Evolutionary conservation across 345 rosid genomes (phyloP).

Genomic region (Ailanthus altissimus): DNA sequence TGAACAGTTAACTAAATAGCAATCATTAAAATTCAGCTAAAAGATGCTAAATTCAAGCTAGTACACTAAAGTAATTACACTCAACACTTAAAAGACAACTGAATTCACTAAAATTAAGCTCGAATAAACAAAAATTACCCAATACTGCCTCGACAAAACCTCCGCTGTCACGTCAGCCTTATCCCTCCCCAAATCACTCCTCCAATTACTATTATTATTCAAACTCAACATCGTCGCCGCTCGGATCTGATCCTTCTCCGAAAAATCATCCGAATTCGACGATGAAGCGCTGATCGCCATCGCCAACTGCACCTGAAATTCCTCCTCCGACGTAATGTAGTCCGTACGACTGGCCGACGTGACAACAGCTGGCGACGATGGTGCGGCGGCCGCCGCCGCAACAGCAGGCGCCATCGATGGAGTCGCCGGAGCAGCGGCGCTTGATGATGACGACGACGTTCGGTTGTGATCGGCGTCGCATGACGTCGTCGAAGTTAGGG

Average conservation of each 20-base stretch:
- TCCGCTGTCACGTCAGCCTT: slow-evolving; percentile 62
- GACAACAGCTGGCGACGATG: slow-evolving; percentile 37
- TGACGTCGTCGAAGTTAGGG: slow-evolving; percentile 39
- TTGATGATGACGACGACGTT: slow-evolving; percentile 19
- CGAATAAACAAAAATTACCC: slow-evolving; percentile 56
- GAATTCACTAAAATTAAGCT: slow-evolving; percentile 23
- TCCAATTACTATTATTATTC: slow-evolving; percentile 33
- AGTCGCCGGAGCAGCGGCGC: slow-evolving; percentile 37
- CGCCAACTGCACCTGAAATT: slow-evolving; percentile 92
- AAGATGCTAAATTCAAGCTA: slow-evolving; percentile 1
- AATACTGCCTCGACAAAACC: slow-evolving; percentile 81
- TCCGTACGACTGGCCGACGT: slow-evolving; percentile 40
- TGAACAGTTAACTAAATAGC: neutral
- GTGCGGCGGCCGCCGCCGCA: slow-evolving; percentile 26
- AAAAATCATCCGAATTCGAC: slow-evolving; percentile 77
- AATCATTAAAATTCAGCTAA: neutral
- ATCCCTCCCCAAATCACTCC: slow-evolving; percentile 56
- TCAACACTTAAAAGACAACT: neutral
- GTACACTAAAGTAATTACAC: slow-evolving; percentile 15
- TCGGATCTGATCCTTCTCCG: slow-evolving; percentile 94
- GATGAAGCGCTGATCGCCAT: slow-evolving; percentile 76
- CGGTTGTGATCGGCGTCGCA: slow-evolving; percentile 54
- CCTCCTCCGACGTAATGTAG: slow-evolving; percentile 87
- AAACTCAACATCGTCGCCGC: slow-evolving; percentile 73
- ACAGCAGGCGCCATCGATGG: slow-evolving; percentile 43